A percentile compares a stretch with the other conserved stretches of the same genome.
Conservation (phyloP, 805 yeast genomes). For the Zygosaccharomyces bisporus region DNA sequence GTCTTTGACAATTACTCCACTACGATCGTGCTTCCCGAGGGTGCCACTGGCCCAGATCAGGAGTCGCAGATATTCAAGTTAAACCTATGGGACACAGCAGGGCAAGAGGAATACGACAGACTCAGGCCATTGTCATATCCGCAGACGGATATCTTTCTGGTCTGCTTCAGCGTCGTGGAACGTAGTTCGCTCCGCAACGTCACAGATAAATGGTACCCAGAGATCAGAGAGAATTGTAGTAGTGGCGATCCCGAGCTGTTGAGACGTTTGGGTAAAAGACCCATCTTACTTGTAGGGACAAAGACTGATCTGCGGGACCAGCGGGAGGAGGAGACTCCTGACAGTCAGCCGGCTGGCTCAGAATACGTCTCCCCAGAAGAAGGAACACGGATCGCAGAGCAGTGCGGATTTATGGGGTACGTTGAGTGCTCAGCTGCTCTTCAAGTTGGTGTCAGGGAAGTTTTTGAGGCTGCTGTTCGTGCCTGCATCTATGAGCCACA, state of each 20-base stretch:
- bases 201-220: conserved; percentile 80
- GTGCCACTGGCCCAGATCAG: conserved; percentile 33
- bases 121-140: conserved; percentile 87
- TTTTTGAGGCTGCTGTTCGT: conserved; percentile 78
- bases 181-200: conserved; percentile 80
- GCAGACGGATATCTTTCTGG: conserved; percentile 82
- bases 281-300: conserved; percentile 79
- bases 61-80: conserved; percentile 64
- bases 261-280: conserved; percentile 26
- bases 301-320: conserved; percentile 83
- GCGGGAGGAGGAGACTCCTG: conserved; percentile 54
- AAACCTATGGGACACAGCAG: conserved; percentile 95
- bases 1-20: conserved; percentile 92
- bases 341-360: neutral
- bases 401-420: conserved; percentile 67
- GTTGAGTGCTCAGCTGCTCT: conserved; percentile 89
- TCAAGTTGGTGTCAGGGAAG: conserved; percentile 79
- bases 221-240: conserved; percentile 77
- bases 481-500: conserved; percentile 46
- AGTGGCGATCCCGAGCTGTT: conserved; percentile 39
- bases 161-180: conserved; percentile 80
- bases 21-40: conserved; percentile 51
- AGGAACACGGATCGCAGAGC: conserved; percentile 64
- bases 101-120: conserved; percentile 88
- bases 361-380: conserved; percentile 60